These are phyloP conservation scores for Aureobasidium sp. DNA, from an alignment of 2,329 filamentous ascomycete genomes.

Conservation along the genomic window DNA sequence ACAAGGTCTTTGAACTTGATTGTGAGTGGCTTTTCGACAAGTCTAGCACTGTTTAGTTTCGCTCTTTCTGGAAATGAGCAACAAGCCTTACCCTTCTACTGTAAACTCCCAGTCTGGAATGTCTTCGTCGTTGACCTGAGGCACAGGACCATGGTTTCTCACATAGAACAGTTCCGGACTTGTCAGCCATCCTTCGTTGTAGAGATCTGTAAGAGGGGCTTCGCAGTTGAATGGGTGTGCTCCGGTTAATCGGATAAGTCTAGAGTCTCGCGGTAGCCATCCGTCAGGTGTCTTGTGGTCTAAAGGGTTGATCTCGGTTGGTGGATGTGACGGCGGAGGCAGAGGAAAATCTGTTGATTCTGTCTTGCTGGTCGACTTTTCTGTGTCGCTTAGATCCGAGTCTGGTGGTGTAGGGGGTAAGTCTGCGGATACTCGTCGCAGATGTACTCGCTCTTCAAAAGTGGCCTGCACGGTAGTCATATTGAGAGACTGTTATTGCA, in stretches of 20 bases:
- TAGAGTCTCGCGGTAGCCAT: slow-evolving; percentile 71
- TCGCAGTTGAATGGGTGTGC: slow-evolving; percentile 90
- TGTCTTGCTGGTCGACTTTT: slow-evolving; percentile 45
- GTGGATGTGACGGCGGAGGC: slow-evolving; percentile 55
- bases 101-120: slow-evolving; percentile 75
- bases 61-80: background rate
- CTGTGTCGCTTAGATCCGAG: slow-evolving; percentile 27
- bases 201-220: slow-evolving; percentile 70
- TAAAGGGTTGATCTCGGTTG: slow-evolving; percentile 59
- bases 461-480: slow-evolving; percentile 18
- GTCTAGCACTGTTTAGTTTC: slow-evolving; percentile 18
- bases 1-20: slow-evolving; percentile 68
- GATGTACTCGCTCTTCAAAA: slow-evolving; percentile 21
- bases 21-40: slow-evolving; percentile 69
- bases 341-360: slow-evolving; percentile 50
- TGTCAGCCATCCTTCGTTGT: slow-evolving; percentile 76
- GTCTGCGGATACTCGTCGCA: slow-evolving; percentile 22
- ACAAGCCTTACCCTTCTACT: slow-evolving; percentile 55
- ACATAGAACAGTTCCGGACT: slow-evolving; percentile 87
- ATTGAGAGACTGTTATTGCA: background rate
- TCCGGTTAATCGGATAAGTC: slow-evolving; percentile 79
- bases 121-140: slow-evolving; percentile 63
- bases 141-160: slow-evolving; percentile 80
- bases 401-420: slow-evolving; percentile 33
- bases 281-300: slow-evolving; percentile 78